Evolutionary conservation across 441 rosid species (phyloP), one percentile per base, ranked within the genome.

Genomic region (Macaranga tanarius): DNA sequence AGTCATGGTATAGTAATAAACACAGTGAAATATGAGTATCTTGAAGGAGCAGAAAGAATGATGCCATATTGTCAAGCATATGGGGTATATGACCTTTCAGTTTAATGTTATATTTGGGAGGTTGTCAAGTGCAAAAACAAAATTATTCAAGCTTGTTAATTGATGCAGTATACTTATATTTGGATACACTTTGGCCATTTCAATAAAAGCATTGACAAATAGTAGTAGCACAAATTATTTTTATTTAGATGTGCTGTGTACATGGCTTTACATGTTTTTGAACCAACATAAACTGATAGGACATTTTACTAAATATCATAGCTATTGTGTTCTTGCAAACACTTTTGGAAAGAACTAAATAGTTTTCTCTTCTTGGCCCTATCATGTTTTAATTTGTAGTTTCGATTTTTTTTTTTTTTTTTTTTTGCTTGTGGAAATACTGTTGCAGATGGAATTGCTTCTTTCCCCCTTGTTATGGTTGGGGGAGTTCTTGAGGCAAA

Each of bases 401-500:
- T 31, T n/a, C n/a, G n/a, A n/a, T n/a, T n/a, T n/a, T n/a, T n/a
- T n/a, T 61, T n/a, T 54, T 59, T 0, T 31, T 69, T 15, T 5
- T 15, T 50, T 26, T 61, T 28, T 54, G 50, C 50, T 63, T 50
- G 10, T 73, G 77, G 62, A 66, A 44, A 61, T 22, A 23, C 40
- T 55, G 10, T 75, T 78, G 80, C 86, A 90, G 95, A 90, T 81
- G 87, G 87, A 75, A 86, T 79, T 51, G 80, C 73, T 72, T 71
- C 82, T 26, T 86, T 90, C 65, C 92, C 92, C 47, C 88, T 90
- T 22, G 91, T 90, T 74, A 88, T 90, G 92, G 95, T 90, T 70
- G 95, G 95, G 28, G 95, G 95, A 50, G 92, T 88, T 75, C 95
- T 90, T 62, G 88, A 83, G 78, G 92, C 88, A 52, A 86, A 87